phyloP scores from a whole-genome alignment of 2,329 filamentous ascomycete genomes.

The Penicillium sp. region DNA sequence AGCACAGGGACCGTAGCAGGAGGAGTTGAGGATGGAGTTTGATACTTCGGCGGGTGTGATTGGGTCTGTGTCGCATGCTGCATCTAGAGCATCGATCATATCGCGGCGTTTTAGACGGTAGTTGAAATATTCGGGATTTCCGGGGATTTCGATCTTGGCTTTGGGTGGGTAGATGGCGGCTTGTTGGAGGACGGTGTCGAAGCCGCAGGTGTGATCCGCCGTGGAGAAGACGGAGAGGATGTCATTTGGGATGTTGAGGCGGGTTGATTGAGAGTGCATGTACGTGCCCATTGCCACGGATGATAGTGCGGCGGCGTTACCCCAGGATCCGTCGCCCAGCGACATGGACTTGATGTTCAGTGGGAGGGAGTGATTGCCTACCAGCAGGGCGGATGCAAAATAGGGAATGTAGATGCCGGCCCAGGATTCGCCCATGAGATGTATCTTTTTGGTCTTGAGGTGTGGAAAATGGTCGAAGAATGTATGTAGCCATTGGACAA shows the following conservation, averaged over 20 bases:
- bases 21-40: conserved; percentile 31
- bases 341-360: conserved; percentile 35
- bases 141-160: conserved; percentile 30
- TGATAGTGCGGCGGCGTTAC: conserved; percentile 35
- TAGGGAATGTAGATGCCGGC: conserved; percentile 39
- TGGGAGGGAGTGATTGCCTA: conserved; percentile 23
- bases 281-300: conserved; percentile 28
- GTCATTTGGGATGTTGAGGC: conserved; percentile 26
- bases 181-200: conserved; percentile 27
- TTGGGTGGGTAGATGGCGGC: conserved; percentile 29
- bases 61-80: conserved; percentile 24
- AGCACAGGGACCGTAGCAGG: conserved; percentile 36
- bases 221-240: conserved; percentile 28
- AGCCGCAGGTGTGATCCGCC: conserved; percentile 33
- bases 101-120: conserved; percentile 17
- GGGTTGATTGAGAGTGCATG: conserved; percentile 22
- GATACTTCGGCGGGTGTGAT: conserved; percentile 24
- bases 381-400: conserved; percentile 31
- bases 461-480: conserved; percentile 33
- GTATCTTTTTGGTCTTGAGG: conserved; percentile 29
- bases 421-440: conserved; percentile 40
- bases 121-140: conserved; percentile 31
- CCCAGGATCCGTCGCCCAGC: conserved; percentile 36
- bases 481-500: conserved; percentile 29
- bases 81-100: conserved; percentile 11